These are phyloP conservation scores for Xylaria hypoxylon DNA, from an alignment of 2,329 filamentous ascomycete species.

Conservation along the genomic window DNA sequence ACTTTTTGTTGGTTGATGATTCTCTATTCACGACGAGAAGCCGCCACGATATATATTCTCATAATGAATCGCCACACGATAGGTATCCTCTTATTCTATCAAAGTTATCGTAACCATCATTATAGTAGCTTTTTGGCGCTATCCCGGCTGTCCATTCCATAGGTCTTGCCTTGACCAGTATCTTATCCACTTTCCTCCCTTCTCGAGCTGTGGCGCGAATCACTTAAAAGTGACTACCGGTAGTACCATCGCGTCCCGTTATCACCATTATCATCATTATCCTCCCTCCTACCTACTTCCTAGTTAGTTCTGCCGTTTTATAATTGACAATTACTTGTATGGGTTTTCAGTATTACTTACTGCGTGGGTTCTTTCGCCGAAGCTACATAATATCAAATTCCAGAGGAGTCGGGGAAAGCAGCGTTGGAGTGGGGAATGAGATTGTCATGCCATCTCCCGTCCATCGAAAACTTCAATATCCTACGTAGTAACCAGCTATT, in stretches of 20 bases:
- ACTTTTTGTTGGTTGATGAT: too few species aligned
- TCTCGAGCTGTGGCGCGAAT: too few species aligned
- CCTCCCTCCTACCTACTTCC: not conserved
- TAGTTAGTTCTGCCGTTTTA: not conserved
- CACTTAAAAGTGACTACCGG: too few species aligned
- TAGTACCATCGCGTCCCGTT: not conserved
- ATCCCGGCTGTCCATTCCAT: too few species aligned
- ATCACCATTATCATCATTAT: not conserved
- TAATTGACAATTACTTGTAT: not conserved
- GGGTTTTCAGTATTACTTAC: not conserved
- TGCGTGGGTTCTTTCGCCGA: not conserved
- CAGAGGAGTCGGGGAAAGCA: not conserved
- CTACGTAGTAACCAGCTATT: not conserved
- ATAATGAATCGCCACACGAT: too few species aligned
- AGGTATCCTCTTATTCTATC: too few species aligned
- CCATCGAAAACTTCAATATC: not conserved
- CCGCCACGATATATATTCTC: not conserved
- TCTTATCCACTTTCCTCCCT: too few species aligned
- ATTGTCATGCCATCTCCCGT: slow-evolving; percentile 6
- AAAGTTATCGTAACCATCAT: too few species aligned
- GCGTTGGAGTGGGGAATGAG: not conserved
- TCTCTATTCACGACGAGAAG: not conserved
- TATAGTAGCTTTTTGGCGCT: too few species aligned
- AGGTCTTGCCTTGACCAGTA: too few species aligned
- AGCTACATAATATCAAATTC: not conserved